These are phyloP conservation scores for Pueraria montana DNA, from an alignment of 306 rosid species.

Conservation along the genomic window DNA sequence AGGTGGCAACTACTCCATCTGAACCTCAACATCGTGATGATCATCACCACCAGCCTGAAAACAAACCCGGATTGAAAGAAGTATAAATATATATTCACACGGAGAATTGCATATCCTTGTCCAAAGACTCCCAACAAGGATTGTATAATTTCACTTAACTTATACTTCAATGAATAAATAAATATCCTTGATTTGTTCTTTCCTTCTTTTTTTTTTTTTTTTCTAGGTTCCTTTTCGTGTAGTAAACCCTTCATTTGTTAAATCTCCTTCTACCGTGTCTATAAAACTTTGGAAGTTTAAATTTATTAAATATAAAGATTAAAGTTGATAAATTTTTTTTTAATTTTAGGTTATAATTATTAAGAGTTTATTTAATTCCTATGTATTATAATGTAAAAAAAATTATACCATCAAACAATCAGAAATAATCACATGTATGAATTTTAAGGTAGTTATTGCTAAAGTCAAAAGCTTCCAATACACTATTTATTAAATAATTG, in stretches of 20 bases:
- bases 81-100: not conserved
- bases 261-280: not conserved
- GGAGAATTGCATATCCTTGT: slow-evolving; percentile 26
- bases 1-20: slow-evolving; percentile 42
- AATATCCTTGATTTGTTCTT: not conserved
- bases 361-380: too few relatives aligned
- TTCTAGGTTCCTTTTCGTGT: too few relatives aligned
- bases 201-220: too few relatives aligned
- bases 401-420: too few relatives aligned
- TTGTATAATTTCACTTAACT: not conserved
- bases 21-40: slow-evolving; percentile 36
- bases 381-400: too few relatives aligned
- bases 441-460: too few relatives aligned
- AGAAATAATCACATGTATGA: too few relatives aligned
- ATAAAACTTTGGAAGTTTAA: not conserved
- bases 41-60: slow-evolving; percentile 48
- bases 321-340: too few relatives aligned
- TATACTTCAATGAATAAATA: slow-evolving; percentile 16
- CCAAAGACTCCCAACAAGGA: slow-evolving; percentile 13
- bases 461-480: too few relatives aligned
- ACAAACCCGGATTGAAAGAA: slow-evolving; percentile 47
- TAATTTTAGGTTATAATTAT: too few relatives aligned
- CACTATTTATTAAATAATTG: too few relatives aligned
- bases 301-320: not conserved
- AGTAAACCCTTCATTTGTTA: too few relatives aligned